These are phyloP conservation scores for Aspergillus hancockii DNA, from an alignment of 495 filamentous ascomycete species.

Conservation along the genomic window DNA sequence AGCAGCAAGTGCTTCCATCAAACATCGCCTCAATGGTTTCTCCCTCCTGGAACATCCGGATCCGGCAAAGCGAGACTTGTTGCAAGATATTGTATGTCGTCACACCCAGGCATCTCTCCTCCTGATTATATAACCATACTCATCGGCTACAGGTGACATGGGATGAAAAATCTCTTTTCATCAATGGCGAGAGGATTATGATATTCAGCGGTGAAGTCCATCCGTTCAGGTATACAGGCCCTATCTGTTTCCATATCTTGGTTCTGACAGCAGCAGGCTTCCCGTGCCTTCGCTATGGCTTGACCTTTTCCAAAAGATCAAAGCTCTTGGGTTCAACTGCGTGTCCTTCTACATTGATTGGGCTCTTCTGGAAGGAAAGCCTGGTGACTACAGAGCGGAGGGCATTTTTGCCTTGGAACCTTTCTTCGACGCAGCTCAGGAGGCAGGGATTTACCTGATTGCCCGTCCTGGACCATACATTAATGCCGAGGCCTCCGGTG, in stretches of 20 bases:
- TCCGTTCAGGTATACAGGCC: slow-evolving; percentile 53
- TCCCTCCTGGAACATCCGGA: slow-evolving; percentile 41
- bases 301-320: slow-evolving; percentile 80
- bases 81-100: slow-evolving; percentile 42
- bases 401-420: slow-evolving; percentile 68
- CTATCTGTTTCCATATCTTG: not conserved
- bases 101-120: not conserved
- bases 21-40: slow-evolving; percentile 37
- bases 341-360: slow-evolving; percentile 77
- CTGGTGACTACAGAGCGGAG: slow-evolving; percentile 64
- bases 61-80: slow-evolving; percentile 32
- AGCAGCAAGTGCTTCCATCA: slow-evolving; percentile 38
- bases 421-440: slow-evolving; percentile 70
- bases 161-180: slow-evolving; percentile 73
- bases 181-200: slow-evolving; percentile 70
- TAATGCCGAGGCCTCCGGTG: slow-evolving; percentile 66
- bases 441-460: slow-evolving; percentile 73
- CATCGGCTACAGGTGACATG: slow-evolving; percentile 59
- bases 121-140: not conserved
- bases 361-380: slow-evolving; percentile 78
- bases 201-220: slow-evolving; percentile 76
- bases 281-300: slow-evolving; percentile 72
- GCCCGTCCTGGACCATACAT: slow-evolving; percentile 71
- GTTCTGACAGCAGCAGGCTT: slow-evolving; percentile 45
- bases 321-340: slow-evolving; percentile 73